Evolutionary conservation across 108 stramenopile genomes (phyloP), one percentile per base, ranked within the genome.

Genomic region (Pseudonitzschia pungens): DNA sequence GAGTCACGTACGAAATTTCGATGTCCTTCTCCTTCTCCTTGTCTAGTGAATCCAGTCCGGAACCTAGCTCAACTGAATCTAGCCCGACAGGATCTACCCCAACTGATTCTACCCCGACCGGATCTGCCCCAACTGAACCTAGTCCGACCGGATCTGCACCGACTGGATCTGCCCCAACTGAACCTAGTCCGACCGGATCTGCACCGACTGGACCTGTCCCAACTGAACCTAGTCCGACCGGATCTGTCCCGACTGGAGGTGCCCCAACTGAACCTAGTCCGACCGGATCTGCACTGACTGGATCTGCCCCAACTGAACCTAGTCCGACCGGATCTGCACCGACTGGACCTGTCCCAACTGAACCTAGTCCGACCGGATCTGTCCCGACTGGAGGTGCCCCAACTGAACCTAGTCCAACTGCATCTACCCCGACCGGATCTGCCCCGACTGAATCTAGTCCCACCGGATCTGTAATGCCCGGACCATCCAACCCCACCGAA

Each of bases 1-100:
- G 33, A 22, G 51, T 51, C 40, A 20, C 21, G 27, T 10, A 63
- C 14, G 72, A 73, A 58, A 21, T 73, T 16, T 64, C 45, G 2
- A 20, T 53, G 36, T 36, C 45, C 50, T 53, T 73, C 10, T 73
- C 72, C 18, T 20, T 73, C 48, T 64, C 72, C 12, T 45, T 58
- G 57, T 42, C 43, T 42, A n/a, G n/a, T n/a, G n/a, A n/a, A n/a
- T n/a, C n/a, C n/a, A 59, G 36, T 33, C 27, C 31, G 42, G 20
- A 15, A 41, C 16, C 18, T 27, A 28, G 40, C 58, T 9, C 28
- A 53, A 32, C 43, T 42, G 5, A 16, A 9, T 15, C 28, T 16
- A 33, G 11, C 9, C 31, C 60, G 9, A 29, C 28, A 11, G n/a
- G 8, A 28, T 33, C 70, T 15, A 28, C 52, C 52, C 22, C 69